Percentiles rank a stretch among this genome's conserved stretches.
Conservation (phyloP, 179 eudicot species). For the Spergularia azorica region DNA sequence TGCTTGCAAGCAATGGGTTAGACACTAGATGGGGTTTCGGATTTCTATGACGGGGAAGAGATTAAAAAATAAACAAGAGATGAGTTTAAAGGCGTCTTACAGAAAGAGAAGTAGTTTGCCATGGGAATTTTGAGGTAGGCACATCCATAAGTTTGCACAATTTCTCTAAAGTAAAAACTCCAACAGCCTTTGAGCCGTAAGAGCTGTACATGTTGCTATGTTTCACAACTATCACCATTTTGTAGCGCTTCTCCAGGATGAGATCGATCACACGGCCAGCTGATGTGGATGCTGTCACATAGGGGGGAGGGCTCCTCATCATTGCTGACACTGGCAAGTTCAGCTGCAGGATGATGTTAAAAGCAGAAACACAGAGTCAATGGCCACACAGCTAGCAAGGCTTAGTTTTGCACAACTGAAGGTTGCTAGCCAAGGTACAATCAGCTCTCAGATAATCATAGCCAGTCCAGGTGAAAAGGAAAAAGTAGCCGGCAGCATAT, state of each 20-base stretch:
- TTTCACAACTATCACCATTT: constrained; percentile 55
- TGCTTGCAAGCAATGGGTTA: constrained; percentile 20
- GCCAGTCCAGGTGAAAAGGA: too few species aligned
- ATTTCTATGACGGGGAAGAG: neutral
- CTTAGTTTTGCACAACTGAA: neutral
- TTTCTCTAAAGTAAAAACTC: constrained; percentile 57
- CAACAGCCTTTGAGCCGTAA: constrained; percentile 49
- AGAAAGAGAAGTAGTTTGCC: constrained; percentile 13
- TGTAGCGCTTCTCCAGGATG: constrained; percentile 59
- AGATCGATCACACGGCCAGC: constrained; percentile 56
- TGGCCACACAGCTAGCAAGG: too few species aligned
- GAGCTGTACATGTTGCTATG: constrained; percentile 38
- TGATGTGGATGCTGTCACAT: constrained; percentile 53
- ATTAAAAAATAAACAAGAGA: neutral
- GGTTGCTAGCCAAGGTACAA: neutral
- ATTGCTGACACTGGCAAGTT: constrained; percentile 50
- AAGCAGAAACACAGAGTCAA: neutral
- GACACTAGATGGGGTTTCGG: neutral
- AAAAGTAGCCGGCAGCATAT: too few species aligned
- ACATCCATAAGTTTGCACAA: constrained; percentile 38
- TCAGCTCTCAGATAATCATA: too few species aligned
- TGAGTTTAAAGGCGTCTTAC: constrained; percentile 24
- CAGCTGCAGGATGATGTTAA: constrained; percentile 41
- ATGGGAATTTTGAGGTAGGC: constrained; percentile 25
- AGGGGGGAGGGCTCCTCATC: constrained; percentile 74